These are phyloP conservation scores for Elsinoe ampelina DNA, from an alignment of 2,329 filamentous ascomycete species.

Conservation along the genomic window DNA sequence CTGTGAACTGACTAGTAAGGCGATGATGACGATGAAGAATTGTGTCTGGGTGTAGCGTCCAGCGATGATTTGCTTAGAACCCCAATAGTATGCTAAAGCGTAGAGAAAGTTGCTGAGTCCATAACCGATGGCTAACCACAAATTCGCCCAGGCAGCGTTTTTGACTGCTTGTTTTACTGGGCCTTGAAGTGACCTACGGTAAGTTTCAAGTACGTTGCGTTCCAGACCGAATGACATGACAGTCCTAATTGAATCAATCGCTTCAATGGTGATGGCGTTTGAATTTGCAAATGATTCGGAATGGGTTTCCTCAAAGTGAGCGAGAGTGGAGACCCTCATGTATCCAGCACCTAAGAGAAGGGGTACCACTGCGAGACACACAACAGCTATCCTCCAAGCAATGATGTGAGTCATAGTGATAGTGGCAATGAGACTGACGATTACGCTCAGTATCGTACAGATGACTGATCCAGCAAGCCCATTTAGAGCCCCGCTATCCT, in stretches of 20 bases:
- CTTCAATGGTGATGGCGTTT: conserved; percentile 44
- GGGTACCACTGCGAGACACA: conserved; percentile 60
- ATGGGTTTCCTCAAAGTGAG: conserved; percentile 48
- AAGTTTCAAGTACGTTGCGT: conserved; percentile 17
- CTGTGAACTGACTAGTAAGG: conserved; percentile 63
- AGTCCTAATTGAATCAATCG: conserved; percentile 43
- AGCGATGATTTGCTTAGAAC: conserved; percentile 57
- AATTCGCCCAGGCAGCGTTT: conserved; percentile 20
- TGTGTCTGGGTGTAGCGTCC: conserved; percentile 57
- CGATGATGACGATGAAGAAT: conserved; percentile 64
- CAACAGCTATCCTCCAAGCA: conserved; percentile 67
- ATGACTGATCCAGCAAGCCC: conserved; percentile 62
- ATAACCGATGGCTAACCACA: conserved; percentile 53
- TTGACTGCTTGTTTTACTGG: conserved; percentile 19
- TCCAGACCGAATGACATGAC: conserved; percentile 22
- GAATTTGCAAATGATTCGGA: conserved; percentile 19
- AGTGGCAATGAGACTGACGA: conserved; percentile 58
- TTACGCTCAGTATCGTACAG: conserved; percentile 58
- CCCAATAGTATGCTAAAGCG: conserved; percentile 74
- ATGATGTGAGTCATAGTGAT: conserved; percentile 62
- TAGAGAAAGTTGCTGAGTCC: conserved; percentile 59
- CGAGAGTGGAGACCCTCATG: conserved; percentile 56
- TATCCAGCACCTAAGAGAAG: conserved; percentile 59
- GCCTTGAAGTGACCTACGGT: conserved; percentile 19
- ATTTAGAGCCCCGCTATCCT: conserved; percentile 57